Conservation (phyloP, 208 protist species). For the Wallacemonas rigidus region DNA sequence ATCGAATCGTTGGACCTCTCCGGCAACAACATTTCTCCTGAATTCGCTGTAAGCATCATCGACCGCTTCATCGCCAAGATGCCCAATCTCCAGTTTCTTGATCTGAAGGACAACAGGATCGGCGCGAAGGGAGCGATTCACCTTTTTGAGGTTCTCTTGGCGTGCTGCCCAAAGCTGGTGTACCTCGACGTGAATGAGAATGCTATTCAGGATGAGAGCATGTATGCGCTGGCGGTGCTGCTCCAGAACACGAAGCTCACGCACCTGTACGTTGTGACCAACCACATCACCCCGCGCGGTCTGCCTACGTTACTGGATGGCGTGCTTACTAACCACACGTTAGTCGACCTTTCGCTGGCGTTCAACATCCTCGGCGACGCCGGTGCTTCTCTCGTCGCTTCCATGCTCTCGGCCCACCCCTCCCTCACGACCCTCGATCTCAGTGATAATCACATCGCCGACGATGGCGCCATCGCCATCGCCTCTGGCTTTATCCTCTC, state of each 20-base stretch:
- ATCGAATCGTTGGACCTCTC: conserved; percentile 74
- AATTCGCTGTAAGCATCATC: conserved; percentile 49
- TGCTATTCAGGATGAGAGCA: conserved; percentile 71
- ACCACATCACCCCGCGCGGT: conserved; percentile 77
- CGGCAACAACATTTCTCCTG: conserved; percentile 70
- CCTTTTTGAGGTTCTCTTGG: conserved; percentile 66
- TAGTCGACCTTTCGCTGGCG: conserved; percentile 65
- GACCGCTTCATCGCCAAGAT: conserved; percentile 62
- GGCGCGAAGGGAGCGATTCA: conserved; percentile 55
- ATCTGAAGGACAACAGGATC: conserved; percentile 86
- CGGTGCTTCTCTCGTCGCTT: conserved; percentile 53
- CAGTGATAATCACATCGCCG: conserved; percentile 83
- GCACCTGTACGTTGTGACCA: conserved; percentile 70
- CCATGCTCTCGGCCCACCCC: conserved; percentile 52
- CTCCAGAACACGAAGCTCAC: conserved; percentile 49
- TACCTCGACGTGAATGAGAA: conserved; percentile 90
- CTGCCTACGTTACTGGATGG: conserved; percentile 80
- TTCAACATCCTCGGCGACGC: conserved; percentile 82
- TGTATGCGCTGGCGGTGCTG: conserved; percentile 60
- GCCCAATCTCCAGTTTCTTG: conserved; percentile 59
- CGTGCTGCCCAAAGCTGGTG: conserved; percentile 53
- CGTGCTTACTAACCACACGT: conserved; percentile 43
- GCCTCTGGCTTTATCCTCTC: conserved; percentile 62
- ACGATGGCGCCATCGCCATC: conserved; percentile 66
- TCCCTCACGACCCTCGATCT: conserved; percentile 66